These are phyloP conservation scores for Tricholomella constricta DNA, from an alignment of 768 basidiomycete species.

Conservation along the genomic window DNA sequence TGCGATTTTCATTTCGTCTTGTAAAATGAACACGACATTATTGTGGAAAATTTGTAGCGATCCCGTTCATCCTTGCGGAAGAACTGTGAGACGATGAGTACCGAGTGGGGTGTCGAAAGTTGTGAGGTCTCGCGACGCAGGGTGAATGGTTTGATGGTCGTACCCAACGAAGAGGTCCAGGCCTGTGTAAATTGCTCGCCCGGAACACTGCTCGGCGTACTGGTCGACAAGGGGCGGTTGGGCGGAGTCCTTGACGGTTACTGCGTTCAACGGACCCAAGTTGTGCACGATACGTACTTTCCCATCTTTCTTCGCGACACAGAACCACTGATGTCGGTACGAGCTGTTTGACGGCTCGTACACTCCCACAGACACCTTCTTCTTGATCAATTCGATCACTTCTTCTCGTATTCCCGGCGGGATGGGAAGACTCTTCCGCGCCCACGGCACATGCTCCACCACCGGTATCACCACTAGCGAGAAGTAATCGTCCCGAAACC, in stretches of 20 bases:
- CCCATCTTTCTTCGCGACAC: slow-evolving; percentile 35
- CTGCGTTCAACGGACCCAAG: slow-evolving; percentile 36
- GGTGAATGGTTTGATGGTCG: slow-evolving; percentile 28
- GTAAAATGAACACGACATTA: slow-evolving; percentile 11
- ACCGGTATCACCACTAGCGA: no score
- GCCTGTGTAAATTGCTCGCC: no score
- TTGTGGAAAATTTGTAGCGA: slow-evolving; percentile 37
- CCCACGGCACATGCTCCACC: slow-evolving; percentile 35
- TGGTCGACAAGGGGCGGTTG: no score
- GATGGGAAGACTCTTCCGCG: slow-evolving; percentile 30
- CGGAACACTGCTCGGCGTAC: slow-evolving; percentile 31
- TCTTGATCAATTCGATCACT: no score
- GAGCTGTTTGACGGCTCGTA: slow-evolving; percentile 39
- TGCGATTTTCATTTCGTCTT: slow-evolving; percentile 15
- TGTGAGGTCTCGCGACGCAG: slow-evolving; percentile 1
- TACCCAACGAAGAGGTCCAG: no score
- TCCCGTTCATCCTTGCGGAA: slow-evolving; percentile 23
- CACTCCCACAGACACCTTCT: slow-evolving; percentile 24
- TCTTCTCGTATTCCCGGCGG: slow-evolving; percentile 28
- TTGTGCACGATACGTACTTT: slow-evolving; percentile 45
- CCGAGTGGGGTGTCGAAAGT: no score
- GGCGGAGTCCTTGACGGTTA: slow-evolving; percentile 38
- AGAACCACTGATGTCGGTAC: slow-evolving; percentile 41
- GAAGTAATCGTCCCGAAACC: slow-evolving; percentile 23
- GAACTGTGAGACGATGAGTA: slow-evolving; percentile 26